A percentile compares a stretch with the other conserved stretches of the same genome.
Evolutionary conservation across 441 rosid genomes (phyloP).

Genomic region (Pelargonium australe): DNA sequence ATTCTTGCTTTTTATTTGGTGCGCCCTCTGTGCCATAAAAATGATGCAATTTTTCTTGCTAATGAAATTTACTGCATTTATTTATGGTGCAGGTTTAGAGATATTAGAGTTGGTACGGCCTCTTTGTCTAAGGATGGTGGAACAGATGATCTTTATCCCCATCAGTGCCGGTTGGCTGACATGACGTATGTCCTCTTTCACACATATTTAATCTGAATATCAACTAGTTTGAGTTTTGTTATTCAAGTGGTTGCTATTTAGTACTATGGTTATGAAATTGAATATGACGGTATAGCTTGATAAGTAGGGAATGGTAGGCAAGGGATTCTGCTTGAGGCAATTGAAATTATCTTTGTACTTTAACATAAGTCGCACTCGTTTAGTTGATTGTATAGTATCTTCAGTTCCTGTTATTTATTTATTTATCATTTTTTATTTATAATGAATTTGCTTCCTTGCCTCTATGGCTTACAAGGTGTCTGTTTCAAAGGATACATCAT

Average conservation of each 20-base stretch:
- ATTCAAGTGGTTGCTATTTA: background rate
- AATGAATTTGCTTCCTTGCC: no score
- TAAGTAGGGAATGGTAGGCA: background rate
- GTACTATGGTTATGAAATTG: background rate
- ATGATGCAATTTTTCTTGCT: background rate
- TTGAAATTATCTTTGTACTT: background rate
- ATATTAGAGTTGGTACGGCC: constrained; percentile 66
- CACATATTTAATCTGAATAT: background rate
- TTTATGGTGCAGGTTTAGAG: constrained; percentile 54
- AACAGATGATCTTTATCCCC: constrained; percentile 48
- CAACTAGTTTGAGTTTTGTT: background rate
- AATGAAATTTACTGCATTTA: background rate
- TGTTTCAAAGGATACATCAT: no score
- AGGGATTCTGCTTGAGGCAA: no score
- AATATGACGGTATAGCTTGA: background rate
- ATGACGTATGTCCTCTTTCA: constrained; percentile 47
- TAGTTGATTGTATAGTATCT: background rate
- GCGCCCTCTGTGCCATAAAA: no score
- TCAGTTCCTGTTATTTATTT: no score
- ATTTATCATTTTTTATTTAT: no score
- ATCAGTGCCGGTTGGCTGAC: constrained; percentile 78
- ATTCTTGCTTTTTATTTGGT: no score
- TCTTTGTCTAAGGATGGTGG: constrained; percentile 30
- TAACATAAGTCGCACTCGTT: background rate
- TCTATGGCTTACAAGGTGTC: no score